phyloP scores from a whole-genome alignment of 768 basidiomycete species.

The Leccinum uliginosum region DNA sequence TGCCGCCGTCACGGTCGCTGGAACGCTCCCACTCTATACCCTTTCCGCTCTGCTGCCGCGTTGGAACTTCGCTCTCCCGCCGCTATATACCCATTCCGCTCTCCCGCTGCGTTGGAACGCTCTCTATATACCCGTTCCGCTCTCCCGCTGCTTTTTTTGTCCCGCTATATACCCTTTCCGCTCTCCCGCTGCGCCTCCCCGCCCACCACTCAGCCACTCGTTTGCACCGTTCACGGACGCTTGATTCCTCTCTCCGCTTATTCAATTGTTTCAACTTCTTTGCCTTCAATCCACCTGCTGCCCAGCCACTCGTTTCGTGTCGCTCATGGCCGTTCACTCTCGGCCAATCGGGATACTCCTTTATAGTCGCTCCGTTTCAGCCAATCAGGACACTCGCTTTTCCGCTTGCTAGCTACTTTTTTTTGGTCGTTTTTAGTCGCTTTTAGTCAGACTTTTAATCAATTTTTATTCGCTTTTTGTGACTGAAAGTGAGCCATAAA shows the following conservation, averaged over 20 bases:
- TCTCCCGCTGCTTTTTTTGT: too few relatives aligned
- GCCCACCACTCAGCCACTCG: too few relatives aligned
- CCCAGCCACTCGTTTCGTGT: background rate
- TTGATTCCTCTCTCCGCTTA: too few relatives aligned
- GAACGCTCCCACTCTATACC: background rate
- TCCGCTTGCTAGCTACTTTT: background rate
- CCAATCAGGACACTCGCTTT: background rate
- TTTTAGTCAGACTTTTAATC: background rate
- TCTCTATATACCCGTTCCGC: too few relatives aligned
- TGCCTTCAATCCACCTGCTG: too few relatives aligned
- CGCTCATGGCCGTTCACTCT: background rate
- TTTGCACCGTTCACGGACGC: too few relatives aligned
- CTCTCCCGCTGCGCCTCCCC: background rate
- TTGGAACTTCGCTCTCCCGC: background rate
- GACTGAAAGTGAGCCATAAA: background rate
- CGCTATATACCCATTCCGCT: background rate
- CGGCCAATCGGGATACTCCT: background rate
- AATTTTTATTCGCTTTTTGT: background rate
- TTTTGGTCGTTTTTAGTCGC: background rate
- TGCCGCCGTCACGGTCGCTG: too few relatives aligned
- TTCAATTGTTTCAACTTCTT: too few relatives aligned
- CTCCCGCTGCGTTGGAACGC: background rate
- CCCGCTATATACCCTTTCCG: background rate
- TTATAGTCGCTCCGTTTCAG: too few relatives aligned
- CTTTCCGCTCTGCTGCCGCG: background rate